Base-by-base conservation (phyloP, 768 basidiomycete species). In the Daedaleopsis nitida region DNA sequence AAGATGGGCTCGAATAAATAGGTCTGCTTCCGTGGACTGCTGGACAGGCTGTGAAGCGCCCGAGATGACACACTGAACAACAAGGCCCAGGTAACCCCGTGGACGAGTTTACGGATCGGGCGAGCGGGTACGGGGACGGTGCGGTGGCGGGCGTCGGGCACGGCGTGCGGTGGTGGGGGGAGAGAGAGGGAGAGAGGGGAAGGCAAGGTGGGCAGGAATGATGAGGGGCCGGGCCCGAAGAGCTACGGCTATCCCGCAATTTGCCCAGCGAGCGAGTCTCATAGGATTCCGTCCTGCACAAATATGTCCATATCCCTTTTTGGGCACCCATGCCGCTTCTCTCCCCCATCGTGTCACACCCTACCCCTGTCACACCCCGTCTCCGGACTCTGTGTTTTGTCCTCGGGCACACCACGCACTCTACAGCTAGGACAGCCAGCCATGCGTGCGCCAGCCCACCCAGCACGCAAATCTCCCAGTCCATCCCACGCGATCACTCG, bases 271-370 rank as follows among this genome's bases (percentile, higher is more conserved):
- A 65, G 60, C 64, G 56, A 57, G 67, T 68, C 64, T 65, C 67
- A 65, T 68, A 64, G 64, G 62, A 65, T 68, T 65, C 59, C 59
- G 61, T 68, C 52, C 55, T 45, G 64, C 65, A 68, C 67, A 68
- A 68, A 68, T 68, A 68, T 68, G 67, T 64, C 67, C 60, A 64
- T 63, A 62, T 44, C 67, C 67, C 47, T 57, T 68, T 68, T 64
- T 12, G 67, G 67, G 32, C 54, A 50, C 56, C 65, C 57, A 63
- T 65, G 55, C 63, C 59, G 58, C 34, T 66, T 63, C 68, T 58
- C 57, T 66, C 65, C 57, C 65, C 42, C 59, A 57, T 60, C 57
- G 57, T 60, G 65, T 65, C 68, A 69, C 67, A 64, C 58, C 19
- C 5, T 17, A 47, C 61, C 52, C 59, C 62, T 62, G 63, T 67